Evolutionary conservation across 305 asterid species (phyloP), one percentile per base, ranked within the genome.

Genomic region (Fraxinus nigra): DNA sequence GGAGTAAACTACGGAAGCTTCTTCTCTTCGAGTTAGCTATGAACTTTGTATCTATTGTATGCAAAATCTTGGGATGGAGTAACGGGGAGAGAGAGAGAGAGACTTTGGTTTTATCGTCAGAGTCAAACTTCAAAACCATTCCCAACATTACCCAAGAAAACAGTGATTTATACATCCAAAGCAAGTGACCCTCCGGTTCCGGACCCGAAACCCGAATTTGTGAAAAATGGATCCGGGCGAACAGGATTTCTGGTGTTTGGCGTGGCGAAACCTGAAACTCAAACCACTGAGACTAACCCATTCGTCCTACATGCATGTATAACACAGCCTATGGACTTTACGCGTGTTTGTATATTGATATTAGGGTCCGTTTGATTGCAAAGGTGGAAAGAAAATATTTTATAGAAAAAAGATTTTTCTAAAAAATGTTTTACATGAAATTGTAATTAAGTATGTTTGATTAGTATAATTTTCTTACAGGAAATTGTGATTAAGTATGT

Each of bases 1-100:
- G 84, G 85, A 84, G 85, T 80, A 82, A 85, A 84, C 83, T 80
- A 80, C 85, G 82, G 90, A 81, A 80, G 82, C 76, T 26, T 65
- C 72, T 65, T 65, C 72, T 65, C 16, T 26, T 24, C 35, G 16
- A 24, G 73, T 26, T 6, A 56, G 67, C 67, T 56, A 56, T 56
- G 67, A 7, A 56, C 20, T 56, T 56, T 18, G 67, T 56, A 16
- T 48, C 59, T 48, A 51, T 51, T 4, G 61, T 51, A 51, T 51
- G 61, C 61, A 51, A 51, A 16, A 4, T 51, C 61, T 51, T 51
- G 61, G 22, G 20, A 13, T 16, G 22, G 7, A 16, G 61, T 4
- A 51, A 51, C 20, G 7, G 20, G 22, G 10, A 54, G 73, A 65
- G 76, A 65, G 22, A 54, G 73, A 65, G 65, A 79, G 7, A 38